Evolutionary conservation across 140 eudicot species (phyloP).

Genomic region (Flaveria floridana): DNA sequence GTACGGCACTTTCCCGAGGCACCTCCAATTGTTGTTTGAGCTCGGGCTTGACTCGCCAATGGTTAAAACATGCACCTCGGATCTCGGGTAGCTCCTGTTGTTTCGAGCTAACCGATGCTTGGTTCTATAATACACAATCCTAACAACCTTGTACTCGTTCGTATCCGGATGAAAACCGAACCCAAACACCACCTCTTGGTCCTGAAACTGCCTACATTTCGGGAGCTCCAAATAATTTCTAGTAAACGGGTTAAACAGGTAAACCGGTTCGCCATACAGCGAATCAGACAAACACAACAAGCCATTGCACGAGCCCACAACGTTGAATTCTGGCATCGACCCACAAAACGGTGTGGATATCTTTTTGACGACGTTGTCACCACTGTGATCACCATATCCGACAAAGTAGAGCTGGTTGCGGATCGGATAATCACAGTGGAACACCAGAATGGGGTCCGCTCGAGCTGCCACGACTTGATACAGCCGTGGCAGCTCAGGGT

Average conservation of each 20-base stretch:
- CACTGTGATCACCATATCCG: conserved; percentile 24
- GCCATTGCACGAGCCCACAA: conserved; percentile 63
- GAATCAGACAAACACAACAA: conserved; percentile 55
- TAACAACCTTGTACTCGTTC: conserved; percentile 53
- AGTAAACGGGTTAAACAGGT: conserved; percentile 50
- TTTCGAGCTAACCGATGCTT: conserved; percentile 27
- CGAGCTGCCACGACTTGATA: conserved; percentile 28
- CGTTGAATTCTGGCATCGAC: conserved; percentile 53
- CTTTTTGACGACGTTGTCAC: conserved; percentile 31
- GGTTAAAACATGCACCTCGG: conserved; percentile 51
- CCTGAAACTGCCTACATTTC: conserved; percentile 39
- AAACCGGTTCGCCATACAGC: conserved; percentile 40
- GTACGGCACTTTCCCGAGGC: conserved; percentile 48
- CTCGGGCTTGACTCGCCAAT: conserved; percentile 24
- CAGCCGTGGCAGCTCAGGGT: conserved; percentile 36
- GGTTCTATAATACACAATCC: conserved; percentile 40
- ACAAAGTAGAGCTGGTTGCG: conserved; percentile 48
- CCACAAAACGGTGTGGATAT: conserved; percentile 46
- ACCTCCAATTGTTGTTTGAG: conserved; percentile 38
- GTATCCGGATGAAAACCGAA: conserved; percentile 49
- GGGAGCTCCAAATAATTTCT: conserved; percentile 41
- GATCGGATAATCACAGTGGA: conserved; percentile 46
- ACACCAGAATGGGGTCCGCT: conserved; percentile 38
- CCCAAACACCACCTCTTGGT: conserved; percentile 49
- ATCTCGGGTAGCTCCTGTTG: conserved; percentile 28